phyloP scores from a whole-genome alignment of 257 asterid genomes.

The Jacaranda copaia region DNA sequence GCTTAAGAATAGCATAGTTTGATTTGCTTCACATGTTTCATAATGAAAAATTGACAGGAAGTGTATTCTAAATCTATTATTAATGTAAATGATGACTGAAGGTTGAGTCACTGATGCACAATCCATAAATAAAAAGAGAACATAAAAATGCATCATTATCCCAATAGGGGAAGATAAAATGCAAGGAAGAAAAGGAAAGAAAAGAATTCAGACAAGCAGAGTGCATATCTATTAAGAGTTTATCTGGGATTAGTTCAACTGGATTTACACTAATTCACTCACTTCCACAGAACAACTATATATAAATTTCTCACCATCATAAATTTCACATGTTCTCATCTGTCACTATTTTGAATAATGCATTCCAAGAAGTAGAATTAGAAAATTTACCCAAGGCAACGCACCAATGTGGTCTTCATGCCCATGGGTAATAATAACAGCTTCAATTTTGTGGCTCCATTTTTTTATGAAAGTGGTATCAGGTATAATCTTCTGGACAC shows the following conservation, averaged over 20 bases:
- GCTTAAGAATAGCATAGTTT: not conserved
- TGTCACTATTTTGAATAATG: conserved; percentile 20
- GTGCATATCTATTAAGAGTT: not conserved
- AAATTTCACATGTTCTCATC: conserved; percentile 7
- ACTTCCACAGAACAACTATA: conserved; percentile 7
- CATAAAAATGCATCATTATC: not conserved
- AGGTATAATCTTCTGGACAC: conserved; percentile 98
- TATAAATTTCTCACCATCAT: conserved; percentile 14
- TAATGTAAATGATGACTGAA: not conserved
- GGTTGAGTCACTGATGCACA: conserved; percentile 1
- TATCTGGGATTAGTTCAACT: conserved; percentile 9
- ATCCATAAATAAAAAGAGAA: conserved; percentile 7
- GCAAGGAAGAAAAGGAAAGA: too few relatives aligned
- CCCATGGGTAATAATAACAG: conserved; percentile 97
- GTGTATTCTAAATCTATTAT: conserved; percentile 4
- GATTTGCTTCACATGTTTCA: not conserved
- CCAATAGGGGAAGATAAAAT: not conserved
- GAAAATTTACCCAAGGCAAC: conserved; percentile 98
- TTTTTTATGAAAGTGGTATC: conserved; percentile 91
- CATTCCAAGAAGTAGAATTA: conserved; percentile 49
- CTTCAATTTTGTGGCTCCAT: conserved; percentile 99
- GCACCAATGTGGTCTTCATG: conserved; percentile 99
- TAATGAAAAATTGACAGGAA: conserved; percentile 1
- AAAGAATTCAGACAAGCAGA: conserved; percentile 2
- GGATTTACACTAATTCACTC: conserved; percentile 26